These are phyloP conservation scores for Brassica juncea DNA, from an alignment of 345 rosid genomes.

Conservation along the genomic window DNA sequence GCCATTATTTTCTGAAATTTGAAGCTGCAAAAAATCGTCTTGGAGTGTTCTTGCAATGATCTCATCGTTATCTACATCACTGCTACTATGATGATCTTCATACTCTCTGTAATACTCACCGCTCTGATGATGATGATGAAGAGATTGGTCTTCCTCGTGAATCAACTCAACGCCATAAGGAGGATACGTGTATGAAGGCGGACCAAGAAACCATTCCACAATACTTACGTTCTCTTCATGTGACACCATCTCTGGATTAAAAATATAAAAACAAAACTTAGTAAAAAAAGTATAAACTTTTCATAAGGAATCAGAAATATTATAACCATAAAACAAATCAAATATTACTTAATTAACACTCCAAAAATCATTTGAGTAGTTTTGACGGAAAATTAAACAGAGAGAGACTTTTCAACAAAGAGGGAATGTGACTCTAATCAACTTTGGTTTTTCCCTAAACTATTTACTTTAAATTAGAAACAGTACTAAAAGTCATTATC, in stretches of 20 bases:
- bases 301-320: no score
- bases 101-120: slow-evolving; percentile 50
- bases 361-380: neutral
- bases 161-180: slow-evolving; percentile 53
- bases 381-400: slow-evolving; percentile 19
- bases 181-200: slow-evolving; percentile 46
- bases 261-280: neutral
- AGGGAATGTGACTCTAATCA: slow-evolving; percentile 13
- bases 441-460: neutral
- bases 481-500: slow-evolving; percentile 26
- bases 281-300: no score
- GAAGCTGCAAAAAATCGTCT: slow-evolving; percentile 82
- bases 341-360: neutral
- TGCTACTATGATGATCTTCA: slow-evolving; percentile 47
- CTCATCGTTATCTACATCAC: slow-evolving; percentile 79
- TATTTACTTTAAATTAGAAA: slow-evolving; percentile 15
- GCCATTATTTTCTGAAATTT: slow-evolving; percentile 53
- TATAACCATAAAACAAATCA: neutral
- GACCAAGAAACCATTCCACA: slow-evolving; percentile 72
- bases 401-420: slow-evolving; percentile 32
- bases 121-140: slow-evolving; percentile 36
- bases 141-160: slow-evolving; percentile 36
- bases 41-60: slow-evolving; percentile 79
- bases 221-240: slow-evolving; percentile 43
- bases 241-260: slow-evolving; percentile 28